Evolutionary conservation across 371 early-diverging fungal species (phyloP).

Genomic region (Cokeromyces recurvatus): DNA sequence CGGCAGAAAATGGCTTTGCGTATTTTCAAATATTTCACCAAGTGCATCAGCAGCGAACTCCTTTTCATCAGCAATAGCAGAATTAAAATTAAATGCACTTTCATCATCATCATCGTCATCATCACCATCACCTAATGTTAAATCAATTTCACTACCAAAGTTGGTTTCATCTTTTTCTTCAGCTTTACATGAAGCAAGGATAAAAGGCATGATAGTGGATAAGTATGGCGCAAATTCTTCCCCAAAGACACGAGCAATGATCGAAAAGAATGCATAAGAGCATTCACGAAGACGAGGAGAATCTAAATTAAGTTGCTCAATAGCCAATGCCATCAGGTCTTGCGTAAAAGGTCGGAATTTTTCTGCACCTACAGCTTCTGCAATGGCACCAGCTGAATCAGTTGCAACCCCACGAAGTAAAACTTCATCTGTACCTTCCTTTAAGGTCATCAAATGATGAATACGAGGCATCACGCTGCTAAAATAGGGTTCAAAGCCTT

Average conservation of each 20-base stretch:
- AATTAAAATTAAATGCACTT: conserved; percentile 58
- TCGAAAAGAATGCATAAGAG: conserved; percentile 82
- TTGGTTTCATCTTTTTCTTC: conserved; percentile 59
- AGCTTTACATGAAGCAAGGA: conserved; percentile 69
- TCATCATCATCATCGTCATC: conserved; percentile 57
- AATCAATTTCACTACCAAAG: conserved; percentile 43
- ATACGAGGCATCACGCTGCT: conserved; percentile 39
- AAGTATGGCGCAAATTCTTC: conserved; percentile 80
- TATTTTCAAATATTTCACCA: conserved; percentile 81
- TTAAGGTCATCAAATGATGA: conserved; percentile 65
- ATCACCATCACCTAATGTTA: conserved; percentile 35
- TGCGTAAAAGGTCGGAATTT: conserved; percentile 73
- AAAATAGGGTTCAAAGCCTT: conserved; percentile 74
- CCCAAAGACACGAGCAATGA: conserved; percentile 77
- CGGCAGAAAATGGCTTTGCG: conserved; percentile 73
- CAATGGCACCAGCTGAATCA: conserved; percentile 82
- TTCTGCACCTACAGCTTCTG: conserved; percentile 83
- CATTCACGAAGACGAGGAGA: conserved; percentile 78
- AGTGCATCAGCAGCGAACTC: conserved; percentile 85
- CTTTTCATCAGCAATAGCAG: conserved; percentile 89
- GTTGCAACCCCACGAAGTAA: conserved; percentile 84
- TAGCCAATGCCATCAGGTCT: conserved; percentile 69
- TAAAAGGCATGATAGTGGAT: conserved; percentile 67
- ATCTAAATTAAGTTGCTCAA: conserved; percentile 72
- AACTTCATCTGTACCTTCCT: conserved; percentile 59